These are phyloP conservation scores for Voacanga thouarsii DNA, from an alignment of 257 asterid genomes.

Conservation along the genomic window DNA sequence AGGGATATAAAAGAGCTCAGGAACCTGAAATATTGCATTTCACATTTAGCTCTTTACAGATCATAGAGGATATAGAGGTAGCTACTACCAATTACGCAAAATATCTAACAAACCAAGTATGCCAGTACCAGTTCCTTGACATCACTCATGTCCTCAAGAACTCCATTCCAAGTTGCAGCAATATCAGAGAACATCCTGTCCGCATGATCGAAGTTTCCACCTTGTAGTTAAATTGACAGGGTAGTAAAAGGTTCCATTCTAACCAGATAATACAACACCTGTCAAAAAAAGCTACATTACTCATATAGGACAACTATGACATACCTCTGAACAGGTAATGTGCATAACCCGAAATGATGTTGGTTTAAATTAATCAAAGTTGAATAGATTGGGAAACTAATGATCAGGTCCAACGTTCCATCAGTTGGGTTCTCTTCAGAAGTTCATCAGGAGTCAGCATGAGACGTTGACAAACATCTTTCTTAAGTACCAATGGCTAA, in stretches of 20 bases:
- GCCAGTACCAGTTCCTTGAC: too few relatives aligned
- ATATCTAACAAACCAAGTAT: too few relatives aligned
- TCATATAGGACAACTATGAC: slow-evolving; percentile 16
- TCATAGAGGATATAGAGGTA: too few relatives aligned
- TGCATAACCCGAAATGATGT: slow-evolving; percentile 19
- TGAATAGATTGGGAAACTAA: not conserved
- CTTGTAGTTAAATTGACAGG: too few relatives aligned
- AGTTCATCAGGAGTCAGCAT: slow-evolving; percentile 95
- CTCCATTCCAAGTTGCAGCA: too few relatives aligned
- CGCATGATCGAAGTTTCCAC: too few relatives aligned
- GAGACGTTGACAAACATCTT: not conserved
- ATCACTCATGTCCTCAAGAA: too few relatives aligned
- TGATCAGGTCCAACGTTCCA: slow-evolving; percentile 91
- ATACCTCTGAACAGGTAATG: not conserved
- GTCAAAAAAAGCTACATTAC: slow-evolving; percentile 27
- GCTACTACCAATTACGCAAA: too few relatives aligned
- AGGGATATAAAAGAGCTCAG: slow-evolving; percentile 88
- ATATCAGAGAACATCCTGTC: too few relatives aligned
- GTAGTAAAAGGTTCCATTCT: too few relatives aligned
- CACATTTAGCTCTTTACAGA: too few relatives aligned
- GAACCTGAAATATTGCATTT: slow-evolving; percentile 53
- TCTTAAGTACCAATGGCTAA: not conserved
- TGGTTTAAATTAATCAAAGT: not conserved
- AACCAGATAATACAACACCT: too few relatives aligned
- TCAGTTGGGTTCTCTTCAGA: slow-evolving; percentile 90